Evolutionary conservation across 768 basidiomycete genomes (phyloP).

Genomic region (Lactarius indigo): DNA sequence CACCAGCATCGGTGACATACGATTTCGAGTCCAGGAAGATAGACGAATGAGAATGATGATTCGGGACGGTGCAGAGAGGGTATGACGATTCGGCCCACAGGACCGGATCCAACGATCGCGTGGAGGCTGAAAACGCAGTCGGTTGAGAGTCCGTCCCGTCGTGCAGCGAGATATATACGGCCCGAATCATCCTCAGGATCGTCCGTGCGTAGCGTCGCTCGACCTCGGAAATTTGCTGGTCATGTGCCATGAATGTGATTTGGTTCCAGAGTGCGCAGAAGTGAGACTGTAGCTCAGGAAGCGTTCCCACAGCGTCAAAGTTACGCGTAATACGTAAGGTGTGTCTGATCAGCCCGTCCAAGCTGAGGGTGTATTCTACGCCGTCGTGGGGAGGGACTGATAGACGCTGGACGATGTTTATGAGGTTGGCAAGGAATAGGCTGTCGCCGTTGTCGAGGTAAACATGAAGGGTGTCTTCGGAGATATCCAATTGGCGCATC

Average conservation of each 20-base stretch:
- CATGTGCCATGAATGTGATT: constrained; percentile 7
- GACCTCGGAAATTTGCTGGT: constrained; percentile 8
- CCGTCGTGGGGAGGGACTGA: neutral
- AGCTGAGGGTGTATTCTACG: neutral
- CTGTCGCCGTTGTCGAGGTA: constrained; percentile 18
- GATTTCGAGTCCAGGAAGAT: neutral
- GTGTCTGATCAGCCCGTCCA: constrained; percentile 17
- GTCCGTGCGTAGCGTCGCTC: constrained; percentile 15
- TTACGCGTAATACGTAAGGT: constrained; percentile 16
- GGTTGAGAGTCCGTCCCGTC: constrained; percentile 18
- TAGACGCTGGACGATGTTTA: constrained; percentile 14
- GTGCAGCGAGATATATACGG: constrained; percentile 18
- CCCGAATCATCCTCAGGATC: constrained; percentile 19
- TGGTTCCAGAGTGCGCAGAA: constrained; percentile 20
- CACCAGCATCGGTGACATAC: neutral
- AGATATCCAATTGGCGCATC: constrained; percentile 11
- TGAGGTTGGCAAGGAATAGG: constrained; percentile 20
- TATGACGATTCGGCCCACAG: constrained; percentile 16
- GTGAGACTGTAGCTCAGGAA: constrained; percentile 13
- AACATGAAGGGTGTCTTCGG: constrained; percentile 1
- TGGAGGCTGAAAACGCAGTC: constrained; percentile 18
- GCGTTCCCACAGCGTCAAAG: constrained; percentile 4
- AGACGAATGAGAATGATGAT: constrained; percentile 4
- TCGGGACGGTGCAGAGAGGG: constrained; percentile 6
- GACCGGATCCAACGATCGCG: constrained; percentile 16